Conservation (phyloP, 148 eudicot genomes). For the Fagopyrum tataricum region DNA sequence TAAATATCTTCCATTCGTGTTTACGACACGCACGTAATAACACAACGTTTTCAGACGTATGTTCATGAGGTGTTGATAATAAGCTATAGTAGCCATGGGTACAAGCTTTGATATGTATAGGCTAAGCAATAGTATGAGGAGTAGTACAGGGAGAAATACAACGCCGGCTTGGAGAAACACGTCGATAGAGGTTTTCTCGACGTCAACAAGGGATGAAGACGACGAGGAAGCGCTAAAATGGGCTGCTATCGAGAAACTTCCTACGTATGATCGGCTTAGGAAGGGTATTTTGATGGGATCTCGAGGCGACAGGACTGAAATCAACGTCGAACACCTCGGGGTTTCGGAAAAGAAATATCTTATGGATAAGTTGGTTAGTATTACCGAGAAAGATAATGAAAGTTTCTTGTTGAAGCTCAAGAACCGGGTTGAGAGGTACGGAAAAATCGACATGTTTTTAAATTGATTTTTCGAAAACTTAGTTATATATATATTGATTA, state of each 20-base stretch:
- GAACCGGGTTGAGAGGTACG: constrained; percentile 39
- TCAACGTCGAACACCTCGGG: constrained; percentile 28
- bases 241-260: constrained; percentile 37
- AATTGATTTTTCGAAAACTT: neutral
- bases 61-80: neutral
- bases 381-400: constrained; percentile 55
- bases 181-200: constrained; percentile 22
- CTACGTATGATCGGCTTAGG: constrained; percentile 29
- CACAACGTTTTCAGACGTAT: neutral
- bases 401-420: constrained; percentile 49
- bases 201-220: constrained; percentile 24
- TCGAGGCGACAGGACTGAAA: constrained; percentile 19
- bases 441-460: constrained; percentile 13
- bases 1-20: too few species aligned
- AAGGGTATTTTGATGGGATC: constrained; percentile 31
- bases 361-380: constrained; percentile 34
- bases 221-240: constrained; percentile 40
- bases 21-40: too few species aligned
- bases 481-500: neutral
- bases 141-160: constrained; percentile 5
- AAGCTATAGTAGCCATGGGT: neutral
- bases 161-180: constrained; percentile 23
- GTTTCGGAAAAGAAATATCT: constrained; percentile 25
- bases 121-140: too few species aligned
- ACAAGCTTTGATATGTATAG: constrained; percentile 19